These are phyloP conservation scores for Backusella macrospora DNA, from an alignment of 192 early-diverging fungal species.

Conservation along the genomic window DNA sequence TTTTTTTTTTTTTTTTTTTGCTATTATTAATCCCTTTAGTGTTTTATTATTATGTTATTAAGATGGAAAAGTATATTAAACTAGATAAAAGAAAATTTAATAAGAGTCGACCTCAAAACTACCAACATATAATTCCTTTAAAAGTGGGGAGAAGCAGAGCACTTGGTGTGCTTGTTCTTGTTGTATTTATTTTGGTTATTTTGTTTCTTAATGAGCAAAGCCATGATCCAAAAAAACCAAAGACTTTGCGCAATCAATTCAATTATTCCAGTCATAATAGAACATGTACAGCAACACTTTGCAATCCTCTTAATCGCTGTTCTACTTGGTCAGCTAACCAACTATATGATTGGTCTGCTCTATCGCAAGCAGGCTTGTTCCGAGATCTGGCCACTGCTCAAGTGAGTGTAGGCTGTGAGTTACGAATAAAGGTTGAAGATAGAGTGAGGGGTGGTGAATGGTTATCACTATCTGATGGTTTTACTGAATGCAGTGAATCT, in stretches of 20 bases:
- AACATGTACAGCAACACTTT: conserved; percentile 24
- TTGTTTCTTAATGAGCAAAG: neutral
- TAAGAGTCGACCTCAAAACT: neutral
- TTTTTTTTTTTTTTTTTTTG: neutral
- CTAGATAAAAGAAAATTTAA: neutral
- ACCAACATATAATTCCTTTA: neutral
- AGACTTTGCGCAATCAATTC: conserved; percentile 14
- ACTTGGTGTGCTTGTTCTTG: neutral
- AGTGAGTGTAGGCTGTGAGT: conserved; percentile 23
- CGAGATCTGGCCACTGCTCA: conserved; percentile 31
- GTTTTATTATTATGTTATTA: neutral
- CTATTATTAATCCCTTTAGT: neutral
- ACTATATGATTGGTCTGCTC: conserved; percentile 15
- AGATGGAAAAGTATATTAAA: conserved; percentile 1
- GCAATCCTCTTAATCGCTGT: conserved; percentile 30
- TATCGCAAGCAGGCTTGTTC: conserved; percentile 26
- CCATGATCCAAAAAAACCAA: neutral
- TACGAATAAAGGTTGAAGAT: conserved; percentile 18
- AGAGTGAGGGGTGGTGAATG: conserved; percentile 7
- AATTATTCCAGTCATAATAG: neutral
- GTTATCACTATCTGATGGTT: neutral
- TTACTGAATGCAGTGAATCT: neutral
- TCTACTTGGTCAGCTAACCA: conserved; percentile 25
- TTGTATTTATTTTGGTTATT: neutral
- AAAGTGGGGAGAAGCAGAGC: neutral